phyloP scores from a whole-genome alignment of 257 asterid species.

The Przewalskia tangutica region DNA sequence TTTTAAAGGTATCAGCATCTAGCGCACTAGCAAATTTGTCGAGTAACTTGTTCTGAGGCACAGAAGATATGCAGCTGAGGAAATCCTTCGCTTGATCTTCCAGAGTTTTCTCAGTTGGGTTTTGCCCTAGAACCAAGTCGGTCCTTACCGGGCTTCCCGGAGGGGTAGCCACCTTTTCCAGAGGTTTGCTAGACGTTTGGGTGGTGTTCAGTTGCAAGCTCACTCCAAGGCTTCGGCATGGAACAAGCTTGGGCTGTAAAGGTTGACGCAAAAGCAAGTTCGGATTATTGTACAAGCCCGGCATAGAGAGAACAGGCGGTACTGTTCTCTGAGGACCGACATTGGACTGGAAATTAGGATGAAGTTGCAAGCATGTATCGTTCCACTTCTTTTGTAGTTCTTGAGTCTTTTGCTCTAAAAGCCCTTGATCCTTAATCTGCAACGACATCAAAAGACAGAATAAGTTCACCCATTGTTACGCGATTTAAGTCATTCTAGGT shows the following conservation, averaged over 20 bases:
- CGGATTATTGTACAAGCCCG: constrained; percentile 34
- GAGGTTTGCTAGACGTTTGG: constrained; percentile 11
- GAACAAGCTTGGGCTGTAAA: constrained; percentile 42
- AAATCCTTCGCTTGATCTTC: constrained; percentile 51
- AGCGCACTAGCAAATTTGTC: constrained; percentile 46
- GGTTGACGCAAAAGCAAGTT: constrained; percentile 40
- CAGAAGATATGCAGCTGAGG: constrained; percentile 57
- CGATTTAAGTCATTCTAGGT: neutral
- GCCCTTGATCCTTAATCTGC: constrained; percentile 51
- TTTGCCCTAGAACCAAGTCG: constrained; percentile 71
- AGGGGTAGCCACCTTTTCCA: constrained; percentile 20
- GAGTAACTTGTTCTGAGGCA: constrained; percentile 39
- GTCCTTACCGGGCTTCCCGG: constrained; percentile 78
- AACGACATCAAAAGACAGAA: neutral
- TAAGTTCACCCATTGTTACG: neutral
- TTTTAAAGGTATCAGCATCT: constrained; percentile 71
- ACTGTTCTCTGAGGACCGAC: constrained; percentile 21
- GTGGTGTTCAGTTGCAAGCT: constrained; percentile 43
- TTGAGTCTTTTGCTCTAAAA: constrained; percentile 47
- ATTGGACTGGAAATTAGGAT: constrained; percentile 54
- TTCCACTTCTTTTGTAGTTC: constrained; percentile 75
- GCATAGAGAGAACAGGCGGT: constrained; percentile 30
- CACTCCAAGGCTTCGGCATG: constrained; percentile 19
- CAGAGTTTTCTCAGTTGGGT: constrained; percentile 22
- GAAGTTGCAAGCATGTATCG: constrained; percentile 61